phyloP scores from a whole-genome alignment of 2,329 filamentous ascomycete species.

The Xylariaceae sp. region DNA sequence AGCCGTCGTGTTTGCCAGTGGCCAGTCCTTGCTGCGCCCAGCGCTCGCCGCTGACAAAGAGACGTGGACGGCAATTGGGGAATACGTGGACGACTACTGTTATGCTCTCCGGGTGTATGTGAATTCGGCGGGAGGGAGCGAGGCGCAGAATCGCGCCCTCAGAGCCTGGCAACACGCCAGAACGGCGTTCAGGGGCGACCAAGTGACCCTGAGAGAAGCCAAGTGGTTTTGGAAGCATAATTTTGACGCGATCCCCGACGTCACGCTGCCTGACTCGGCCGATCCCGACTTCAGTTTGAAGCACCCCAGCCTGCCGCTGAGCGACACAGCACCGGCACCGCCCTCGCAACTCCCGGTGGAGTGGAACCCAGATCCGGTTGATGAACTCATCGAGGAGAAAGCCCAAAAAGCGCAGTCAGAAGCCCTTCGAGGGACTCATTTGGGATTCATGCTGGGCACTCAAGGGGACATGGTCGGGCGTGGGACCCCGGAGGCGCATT shows the following conservation, averaged over 20 bases:
- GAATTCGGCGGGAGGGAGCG: slow-evolving; percentile 2
- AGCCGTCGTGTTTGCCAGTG: slow-evolving; percentile 12
- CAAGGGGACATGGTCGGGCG: too few relatives aligned
- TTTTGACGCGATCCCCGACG: not conserved
- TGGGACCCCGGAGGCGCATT: too few relatives aligned
- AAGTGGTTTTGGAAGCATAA: slow-evolving; percentile 9
- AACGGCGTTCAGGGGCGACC: slow-evolving; percentile 4
- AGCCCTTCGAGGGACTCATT: too few relatives aligned
- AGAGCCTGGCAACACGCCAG: slow-evolving; percentile 15
- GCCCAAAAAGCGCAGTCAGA: too few relatives aligned
- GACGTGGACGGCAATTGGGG: slow-evolving; percentile 7
- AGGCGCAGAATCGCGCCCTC: slow-evolving; percentile 4
- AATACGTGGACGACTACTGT: slow-evolving; percentile 14
- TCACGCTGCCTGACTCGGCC: slow-evolving; percentile 1
- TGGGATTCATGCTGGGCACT: too few relatives aligned
- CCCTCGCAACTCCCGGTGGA: slow-evolving; percentile 5
- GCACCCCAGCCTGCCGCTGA: slow-evolving; percentile 1
- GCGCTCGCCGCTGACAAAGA: slow-evolving; percentile 9
- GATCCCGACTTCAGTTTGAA: not conserved
- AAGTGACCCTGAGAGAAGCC: slow-evolving; percentile 4
- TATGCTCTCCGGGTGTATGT: slow-evolving; percentile 13
- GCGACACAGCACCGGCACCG: too few relatives aligned
- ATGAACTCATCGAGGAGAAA: not conserved
- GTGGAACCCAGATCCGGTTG: slow-evolving; percentile 12
- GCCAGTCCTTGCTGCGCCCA: slow-evolving; percentile 3